These are phyloP conservation scores for Coccinonectria pachysandricola DNA, from an alignment of 2,329 filamentous ascomycete species.

Conservation along the genomic window DNA sequence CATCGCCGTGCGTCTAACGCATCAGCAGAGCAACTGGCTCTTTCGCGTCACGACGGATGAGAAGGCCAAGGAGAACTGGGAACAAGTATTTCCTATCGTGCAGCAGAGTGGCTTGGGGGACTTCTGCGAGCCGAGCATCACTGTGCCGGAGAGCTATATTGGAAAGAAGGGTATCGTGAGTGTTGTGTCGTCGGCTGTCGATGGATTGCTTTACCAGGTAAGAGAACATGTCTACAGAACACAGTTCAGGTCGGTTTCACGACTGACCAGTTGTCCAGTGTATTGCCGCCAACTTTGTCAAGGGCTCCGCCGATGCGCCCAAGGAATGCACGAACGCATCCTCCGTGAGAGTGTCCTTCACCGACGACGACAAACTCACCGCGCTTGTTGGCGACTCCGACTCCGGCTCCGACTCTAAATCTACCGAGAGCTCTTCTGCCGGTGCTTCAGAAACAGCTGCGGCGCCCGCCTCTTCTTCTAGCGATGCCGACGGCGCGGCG, in stretches of 20 bases:
- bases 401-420: conserved; percentile 3
- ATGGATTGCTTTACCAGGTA: conserved; percentile 49
- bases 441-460: conserved; percentile 7
- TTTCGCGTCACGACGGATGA: conserved; percentile 46
- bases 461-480: conserved; percentile 11
- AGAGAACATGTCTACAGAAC: too few relatives aligned
- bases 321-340: conserved; percentile 27
- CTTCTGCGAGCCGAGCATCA: conserved; percentile 42
- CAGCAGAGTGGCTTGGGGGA: conserved; percentile 43
- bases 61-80: conserved; percentile 39
- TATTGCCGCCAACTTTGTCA: conserved; percentile 44
- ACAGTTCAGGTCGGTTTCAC: too few relatives aligned
- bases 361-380: conserved; percentile 23
- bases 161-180: conserved; percentile 46
- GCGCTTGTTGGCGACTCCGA: conserved; percentile 20
- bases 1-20: conserved; percentile 36
- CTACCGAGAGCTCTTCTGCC: conserved; percentile 3
- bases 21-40: conserved; percentile 45
- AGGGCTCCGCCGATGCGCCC: conserved; percentile 23
- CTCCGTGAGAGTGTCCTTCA: conserved; percentile 21
- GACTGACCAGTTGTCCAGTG: conserved; percentile 30
- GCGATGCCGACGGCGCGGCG: conserved; percentile 14
- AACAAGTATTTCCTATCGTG: conserved; percentile 42
- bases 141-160: conserved; percentile 37
- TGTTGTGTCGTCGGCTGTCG: conserved; percentile 40